phyloP scores from a whole-genome alignment of 768 basidiomycete species.

The Termitomyces sp. region DNA sequence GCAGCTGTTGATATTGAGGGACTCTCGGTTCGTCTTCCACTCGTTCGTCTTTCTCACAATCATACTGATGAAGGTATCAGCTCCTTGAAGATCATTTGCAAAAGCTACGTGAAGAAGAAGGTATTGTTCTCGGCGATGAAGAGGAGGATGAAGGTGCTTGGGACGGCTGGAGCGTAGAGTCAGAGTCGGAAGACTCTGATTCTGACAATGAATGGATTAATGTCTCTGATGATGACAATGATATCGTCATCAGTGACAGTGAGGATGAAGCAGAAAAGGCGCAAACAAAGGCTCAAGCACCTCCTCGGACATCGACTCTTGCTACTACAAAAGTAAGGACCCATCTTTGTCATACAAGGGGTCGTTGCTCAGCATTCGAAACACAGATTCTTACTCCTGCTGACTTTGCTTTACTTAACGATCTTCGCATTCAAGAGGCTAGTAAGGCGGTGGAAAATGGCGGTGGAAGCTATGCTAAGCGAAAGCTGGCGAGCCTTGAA shows the following conservation, averaged over 20 bases:
- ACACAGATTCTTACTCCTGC: constrained; percentile 93
- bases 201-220: constrained; percentile 77
- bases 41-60: not conserved
- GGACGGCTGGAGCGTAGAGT: constrained; percentile 88
- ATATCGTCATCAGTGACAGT: constrained; percentile 80
- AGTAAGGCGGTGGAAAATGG: constrained; percentile 61
- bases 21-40: constrained; percentile 55
- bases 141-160: constrained; percentile 67
- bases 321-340: constrained; percentile 73
- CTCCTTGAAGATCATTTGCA: constrained; percentile 85
- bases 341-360: not conserved
- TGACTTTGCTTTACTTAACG: constrained; percentile 88
- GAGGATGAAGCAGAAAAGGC: constrained; percentile 70
- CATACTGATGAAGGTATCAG: constrained; percentile 30
- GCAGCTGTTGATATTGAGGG: constrained; percentile 87
- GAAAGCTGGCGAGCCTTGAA: constrained; percentile 82
- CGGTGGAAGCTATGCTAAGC: constrained; percentile 74
- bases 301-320: constrained; percentile 51
- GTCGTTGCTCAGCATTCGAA: not conserved
- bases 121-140: constrained; percentile 37
- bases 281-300: constrained; percentile 26
- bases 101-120: constrained; percentile 60
- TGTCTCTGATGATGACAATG: constrained; percentile 65
- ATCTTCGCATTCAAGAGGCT: constrained; percentile 79
- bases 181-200: constrained; percentile 53